Evolutionary conservation across 2,329 filamentous ascomycete genomes (phyloP).

Genomic region (Stemphylium beticola): DNA sequence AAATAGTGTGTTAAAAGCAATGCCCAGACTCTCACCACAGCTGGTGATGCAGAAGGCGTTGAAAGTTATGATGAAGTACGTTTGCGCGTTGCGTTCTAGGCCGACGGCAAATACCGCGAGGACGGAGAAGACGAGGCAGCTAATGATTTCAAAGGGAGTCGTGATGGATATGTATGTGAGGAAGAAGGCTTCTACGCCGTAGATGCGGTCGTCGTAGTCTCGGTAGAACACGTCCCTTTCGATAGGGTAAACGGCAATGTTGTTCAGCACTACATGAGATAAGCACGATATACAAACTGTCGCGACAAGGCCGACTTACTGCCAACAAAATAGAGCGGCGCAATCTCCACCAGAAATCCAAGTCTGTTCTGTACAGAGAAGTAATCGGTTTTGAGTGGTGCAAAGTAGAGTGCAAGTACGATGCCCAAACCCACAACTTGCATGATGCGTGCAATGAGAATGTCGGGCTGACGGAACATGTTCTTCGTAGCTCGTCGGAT

Average conservation of each 20-base stretch:
- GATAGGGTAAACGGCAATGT: slow-evolving; percentile 74
- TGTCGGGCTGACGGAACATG: slow-evolving; percentile 48
- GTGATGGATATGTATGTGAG: slow-evolving; percentile 73
- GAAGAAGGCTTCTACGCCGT: slow-evolving; percentile 74
- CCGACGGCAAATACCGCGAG: slow-evolving; percentile 70
- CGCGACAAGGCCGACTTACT: slow-evolving; percentile 42
- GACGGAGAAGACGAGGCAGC: slow-evolving; percentile 69
- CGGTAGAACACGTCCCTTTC: slow-evolving; percentile 79
- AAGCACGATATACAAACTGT: not conserved
- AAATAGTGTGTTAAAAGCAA: slow-evolving; percentile 81
- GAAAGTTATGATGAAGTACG: slow-evolving; percentile 72
- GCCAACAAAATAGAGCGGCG: slow-evolving; percentile 74
- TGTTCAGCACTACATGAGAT: slow-evolving; percentile 67
- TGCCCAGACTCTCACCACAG: slow-evolving; percentile 77
- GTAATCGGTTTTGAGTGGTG: slow-evolving; percentile 72
- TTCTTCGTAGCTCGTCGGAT: slow-evolving; percentile 73
- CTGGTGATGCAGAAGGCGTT: slow-evolving; percentile 75
- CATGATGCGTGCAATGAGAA: slow-evolving; percentile 46
- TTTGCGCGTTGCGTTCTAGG: slow-evolving; percentile 65
- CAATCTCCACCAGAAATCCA: slow-evolving; percentile 75
- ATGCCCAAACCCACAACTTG: slow-evolving; percentile 48
- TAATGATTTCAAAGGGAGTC: slow-evolving; percentile 72
- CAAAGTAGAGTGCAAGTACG: slow-evolving; percentile 62
- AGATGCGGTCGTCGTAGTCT: slow-evolving; percentile 76
- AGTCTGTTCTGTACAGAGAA: slow-evolving; percentile 74